These are phyloP conservation scores for Aspergillus fijiensis DNA, from an alignment of 2,329 filamentous ascomycete genomes.

Conservation along the genomic window DNA sequence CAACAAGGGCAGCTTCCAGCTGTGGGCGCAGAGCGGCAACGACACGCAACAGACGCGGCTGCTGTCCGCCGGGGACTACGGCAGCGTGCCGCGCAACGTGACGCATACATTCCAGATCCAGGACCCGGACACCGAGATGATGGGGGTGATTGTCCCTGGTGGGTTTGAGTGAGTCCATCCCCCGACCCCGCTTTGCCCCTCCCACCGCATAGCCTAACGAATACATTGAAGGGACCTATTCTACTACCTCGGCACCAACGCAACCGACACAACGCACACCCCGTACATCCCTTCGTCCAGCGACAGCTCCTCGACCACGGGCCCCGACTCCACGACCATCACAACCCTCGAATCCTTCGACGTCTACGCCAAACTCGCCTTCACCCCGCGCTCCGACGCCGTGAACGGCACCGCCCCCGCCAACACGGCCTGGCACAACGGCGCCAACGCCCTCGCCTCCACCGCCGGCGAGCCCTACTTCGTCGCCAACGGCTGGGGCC, in stretches of 20 bases:
- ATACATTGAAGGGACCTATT: conserved; percentile 37
- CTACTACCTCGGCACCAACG: conserved; percentile 42
- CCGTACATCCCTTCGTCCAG: conserved; percentile 38
- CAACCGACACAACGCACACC: conserved; percentile 34
- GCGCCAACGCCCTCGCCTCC: conserved; percentile 36
- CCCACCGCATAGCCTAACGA: neutral
- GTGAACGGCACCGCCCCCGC: conserved; percentile 44
- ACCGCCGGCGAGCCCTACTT: conserved; percentile 39
- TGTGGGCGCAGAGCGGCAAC: conserved; percentile 44
- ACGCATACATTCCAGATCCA: conserved; percentile 52
- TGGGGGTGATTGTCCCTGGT: conserved; percentile 48
- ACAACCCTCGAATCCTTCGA: conserved; percentile 43
- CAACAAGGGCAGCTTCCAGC: conserved; percentile 47
- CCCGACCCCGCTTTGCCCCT: too few species aligned
- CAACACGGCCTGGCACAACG: conserved; percentile 40
- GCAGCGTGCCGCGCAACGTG: conserved; percentile 47
- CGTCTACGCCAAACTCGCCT: conserved; percentile 46
- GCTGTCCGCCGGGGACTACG: conserved; percentile 48
- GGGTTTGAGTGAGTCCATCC: conserved; percentile 46
- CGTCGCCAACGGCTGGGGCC: conserved; percentile 49
- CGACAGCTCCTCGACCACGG: conserved; percentile 29
- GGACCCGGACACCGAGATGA: conserved; percentile 50
- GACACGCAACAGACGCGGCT: conserved; percentile 39
- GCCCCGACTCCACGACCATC: conserved; percentile 34
- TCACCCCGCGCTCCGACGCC: conserved; percentile 41